Conservation (phyloP, 768 basidiomycete species). For the Porpolomopsis calyptriformis region DNA sequence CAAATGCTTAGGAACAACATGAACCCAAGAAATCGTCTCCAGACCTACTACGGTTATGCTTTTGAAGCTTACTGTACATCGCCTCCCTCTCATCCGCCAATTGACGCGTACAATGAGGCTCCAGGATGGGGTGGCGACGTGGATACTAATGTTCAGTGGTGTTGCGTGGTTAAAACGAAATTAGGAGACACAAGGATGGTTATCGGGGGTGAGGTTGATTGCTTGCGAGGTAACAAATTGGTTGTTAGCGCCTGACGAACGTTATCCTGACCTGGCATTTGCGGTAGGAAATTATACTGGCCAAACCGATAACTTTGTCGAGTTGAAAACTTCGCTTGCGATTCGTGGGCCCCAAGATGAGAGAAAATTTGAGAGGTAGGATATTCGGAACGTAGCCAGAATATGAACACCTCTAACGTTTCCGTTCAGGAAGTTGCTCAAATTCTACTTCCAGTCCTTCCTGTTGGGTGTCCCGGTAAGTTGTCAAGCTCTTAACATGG, state of each 20-base stretch:
- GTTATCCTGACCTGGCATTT: constrained; percentile 4
- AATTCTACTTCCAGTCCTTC: constrained; percentile 88
- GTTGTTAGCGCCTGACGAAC: constrained; percentile 3
- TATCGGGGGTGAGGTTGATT: constrained; percentile 88
- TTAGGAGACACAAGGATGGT: constrained; percentile 61
- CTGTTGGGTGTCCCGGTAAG: constrained; percentile 79
- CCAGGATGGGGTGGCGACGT: constrained; percentile 74
- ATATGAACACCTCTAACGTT: neutral
- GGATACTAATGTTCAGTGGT: constrained; percentile 86
- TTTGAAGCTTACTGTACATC: constrained; percentile 85
- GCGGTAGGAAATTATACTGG: constrained; percentile 51
- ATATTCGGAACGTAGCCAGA: constrained; percentile 2
- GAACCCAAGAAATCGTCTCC: constrained; percentile 49
- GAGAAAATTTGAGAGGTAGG: constrained; percentile 70
- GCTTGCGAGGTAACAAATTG: constrained; percentile 51
- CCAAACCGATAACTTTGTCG: constrained; percentile 60
- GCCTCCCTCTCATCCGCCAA: constrained; percentile 23
- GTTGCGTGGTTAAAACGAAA: constrained; percentile 79
- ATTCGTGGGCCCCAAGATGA: constrained; percentile 60
- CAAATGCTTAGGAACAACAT: constrained; percentile 44
- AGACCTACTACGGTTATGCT: constrained; percentile 77
- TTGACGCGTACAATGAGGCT: constrained; percentile 16
- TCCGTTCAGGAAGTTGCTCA: constrained; percentile 65
- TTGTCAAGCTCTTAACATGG: constrained; percentile 8
- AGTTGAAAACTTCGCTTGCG: constrained; percentile 75